Evolutionary conservation across 1,284 basidiomycete species (phyloP).

Genomic region (Rhodotorula sp.): DNA sequence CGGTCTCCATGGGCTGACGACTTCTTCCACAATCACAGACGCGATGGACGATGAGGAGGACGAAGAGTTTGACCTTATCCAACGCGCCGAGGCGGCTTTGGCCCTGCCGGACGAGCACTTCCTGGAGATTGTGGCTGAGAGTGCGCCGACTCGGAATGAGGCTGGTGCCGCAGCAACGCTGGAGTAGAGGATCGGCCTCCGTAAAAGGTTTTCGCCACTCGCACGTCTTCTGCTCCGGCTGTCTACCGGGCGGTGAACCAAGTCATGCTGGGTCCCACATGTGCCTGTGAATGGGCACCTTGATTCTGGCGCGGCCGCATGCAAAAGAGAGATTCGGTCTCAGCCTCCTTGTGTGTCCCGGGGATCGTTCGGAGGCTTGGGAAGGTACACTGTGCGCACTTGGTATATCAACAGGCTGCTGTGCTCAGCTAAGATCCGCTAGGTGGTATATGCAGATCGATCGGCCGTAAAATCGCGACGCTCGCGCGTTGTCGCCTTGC

Average conservation of each 20-base stretch:
- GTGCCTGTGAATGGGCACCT: no score
- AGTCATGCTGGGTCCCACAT: not conserved
- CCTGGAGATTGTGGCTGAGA: constrained; percentile 23
- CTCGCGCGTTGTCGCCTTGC: no score
- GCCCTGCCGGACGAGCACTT: constrained; percentile 32
- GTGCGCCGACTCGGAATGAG: constrained; percentile 10
- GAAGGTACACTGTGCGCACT: no score
- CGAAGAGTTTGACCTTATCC: constrained; percentile 36
- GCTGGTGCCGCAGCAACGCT: constrained; percentile 3
- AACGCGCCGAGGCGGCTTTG: constrained; percentile 38
- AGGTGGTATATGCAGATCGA: no score
- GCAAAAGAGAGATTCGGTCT: no score
- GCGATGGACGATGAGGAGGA: constrained; percentile 38
- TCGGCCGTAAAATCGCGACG: no score
- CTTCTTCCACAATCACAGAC: constrained; percentile 5
- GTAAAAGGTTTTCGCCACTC: not conserved
- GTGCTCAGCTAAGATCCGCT: no score
- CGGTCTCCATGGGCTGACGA: no score
- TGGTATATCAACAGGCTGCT: no score
- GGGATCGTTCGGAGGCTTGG: no score
- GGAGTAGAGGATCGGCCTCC: not conserved
- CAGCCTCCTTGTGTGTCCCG: no score
- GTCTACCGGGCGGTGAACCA: not conserved
- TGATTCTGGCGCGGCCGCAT: no score
- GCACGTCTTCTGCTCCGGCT: not conserved